Evolutionary conservation across 2,329 filamentous ascomycete species (phyloP).

Genomic region (Tolypocladium cylindrosporum): DNA sequence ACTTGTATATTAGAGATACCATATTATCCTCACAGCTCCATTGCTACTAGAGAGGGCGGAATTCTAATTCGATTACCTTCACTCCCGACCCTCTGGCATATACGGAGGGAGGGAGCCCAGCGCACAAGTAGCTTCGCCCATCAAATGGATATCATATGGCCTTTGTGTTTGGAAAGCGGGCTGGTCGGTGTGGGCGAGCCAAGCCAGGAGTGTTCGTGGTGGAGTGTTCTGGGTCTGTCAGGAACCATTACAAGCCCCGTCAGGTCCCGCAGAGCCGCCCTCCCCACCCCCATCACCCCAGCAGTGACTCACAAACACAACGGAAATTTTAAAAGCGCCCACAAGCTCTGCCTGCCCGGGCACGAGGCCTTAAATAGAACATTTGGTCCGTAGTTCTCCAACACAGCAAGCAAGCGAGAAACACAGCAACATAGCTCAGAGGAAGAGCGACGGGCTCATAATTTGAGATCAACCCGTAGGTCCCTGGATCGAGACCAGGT

Average conservation of each 20-base stretch:
- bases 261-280: no score
- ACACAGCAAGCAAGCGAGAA: neutral
- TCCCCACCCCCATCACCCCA: neutral
- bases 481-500: conserved; percentile 17
- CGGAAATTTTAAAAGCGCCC: neutral
- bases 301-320: neutral
- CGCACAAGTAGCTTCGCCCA: no score
- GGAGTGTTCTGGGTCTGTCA: no score
- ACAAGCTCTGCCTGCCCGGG: neutral
- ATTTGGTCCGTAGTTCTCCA: neutral
- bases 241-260: neutral
- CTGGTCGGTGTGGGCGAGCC: no score
- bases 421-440: conserved; percentile 14
- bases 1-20: conserved; percentile 8
- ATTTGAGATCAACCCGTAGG: conserved; percentile 12
- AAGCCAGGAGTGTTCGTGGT: no score
- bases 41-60: neutral
- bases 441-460: conserved; percentile 21
- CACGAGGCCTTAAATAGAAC: neutral
- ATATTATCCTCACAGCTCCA: conserved; percentile 4
- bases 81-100: no score
- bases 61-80: no score
- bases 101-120: no score
- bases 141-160: no score
- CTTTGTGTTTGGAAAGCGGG: no score